Percentiles rank a stretch among this genome's conserved stretches.
These are phyloP conservation scores for Papiliotrema terrestris DNA, from an alignment of 1,284 basidiomycete genomes.

Conservation along the genomic window DNA sequence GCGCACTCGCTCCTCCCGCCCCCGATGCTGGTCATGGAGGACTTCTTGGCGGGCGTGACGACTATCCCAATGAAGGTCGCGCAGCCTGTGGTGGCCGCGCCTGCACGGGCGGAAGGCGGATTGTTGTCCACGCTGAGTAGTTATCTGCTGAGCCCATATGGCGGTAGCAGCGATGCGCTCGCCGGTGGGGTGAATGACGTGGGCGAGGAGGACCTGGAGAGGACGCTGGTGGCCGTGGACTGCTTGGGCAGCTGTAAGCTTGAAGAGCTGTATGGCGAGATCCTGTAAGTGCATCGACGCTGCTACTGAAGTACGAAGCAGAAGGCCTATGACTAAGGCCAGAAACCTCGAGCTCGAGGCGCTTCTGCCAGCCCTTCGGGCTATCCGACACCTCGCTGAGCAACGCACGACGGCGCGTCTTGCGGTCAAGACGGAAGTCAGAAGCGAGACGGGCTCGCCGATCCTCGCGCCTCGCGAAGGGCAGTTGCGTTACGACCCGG, in stretches of 20 bases:
- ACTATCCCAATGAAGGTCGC: slow-evolving; percentile 81
- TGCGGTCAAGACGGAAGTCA: slow-evolving; percentile 54
- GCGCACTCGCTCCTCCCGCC: slow-evolving; percentile 84
- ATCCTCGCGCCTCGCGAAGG: slow-evolving; percentile 34
- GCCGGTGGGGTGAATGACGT: slow-evolving; percentile 58
- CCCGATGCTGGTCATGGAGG: slow-evolving; percentile 91
- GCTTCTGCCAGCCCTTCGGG: slow-evolving; percentile 74
- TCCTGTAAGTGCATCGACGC: slow-evolving; percentile 61
- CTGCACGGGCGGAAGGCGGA: slow-evolving; percentile 75
- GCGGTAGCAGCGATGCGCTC: slow-evolving; percentile 62
- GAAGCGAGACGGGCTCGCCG: slow-evolving; percentile 37
- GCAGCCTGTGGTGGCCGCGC: slow-evolving; percentile 60
- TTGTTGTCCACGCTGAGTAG: slow-evolving; percentile 91
- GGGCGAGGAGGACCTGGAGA: slow-evolving; percentile 86
- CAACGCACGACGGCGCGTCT: slow-evolving; percentile 36
- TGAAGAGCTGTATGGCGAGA: slow-evolving; percentile 89
- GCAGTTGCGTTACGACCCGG: slow-evolving; percentile 83
- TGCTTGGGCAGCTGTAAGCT: slow-evolving; percentile 90
- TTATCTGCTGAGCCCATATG: slow-evolving; percentile 94
- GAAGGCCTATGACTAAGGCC: neutral
- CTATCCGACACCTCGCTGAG: slow-evolving; percentile 85
- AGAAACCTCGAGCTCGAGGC: slow-evolving; percentile 75
- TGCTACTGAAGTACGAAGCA: slow-evolving; percentile 3
- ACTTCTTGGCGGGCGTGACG: slow-evolving; percentile 84
- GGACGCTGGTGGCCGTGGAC: slow-evolving; percentile 90